A percentile compares a stretch with the other conserved stretches of the same genome.
These are phyloP conservation scores for Vigna nakashimae DNA, from an alignment of 306 rosid genomes.

Conservation along the genomic window DNA sequence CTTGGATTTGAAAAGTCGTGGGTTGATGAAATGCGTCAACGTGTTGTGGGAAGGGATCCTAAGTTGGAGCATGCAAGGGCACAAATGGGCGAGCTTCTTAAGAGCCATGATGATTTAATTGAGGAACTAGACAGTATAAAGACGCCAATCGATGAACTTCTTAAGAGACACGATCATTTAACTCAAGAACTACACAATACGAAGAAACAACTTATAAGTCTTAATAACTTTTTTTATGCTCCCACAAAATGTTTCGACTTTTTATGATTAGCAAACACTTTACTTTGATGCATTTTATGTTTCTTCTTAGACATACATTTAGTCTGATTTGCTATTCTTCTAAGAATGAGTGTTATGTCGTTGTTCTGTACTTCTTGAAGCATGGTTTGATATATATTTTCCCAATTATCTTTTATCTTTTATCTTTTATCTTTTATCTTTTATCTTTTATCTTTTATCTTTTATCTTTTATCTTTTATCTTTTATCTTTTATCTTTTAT, in stretches of 20 bases:
- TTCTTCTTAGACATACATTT: too few species aligned
- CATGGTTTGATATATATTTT: not conserved
- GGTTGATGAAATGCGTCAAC: constrained; percentile 34
- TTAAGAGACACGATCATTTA: too few species aligned
- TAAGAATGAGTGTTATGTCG: not conserved
- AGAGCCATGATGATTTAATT: not conserved
- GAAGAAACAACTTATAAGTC: too few species aligned
- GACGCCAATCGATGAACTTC: not conserved
- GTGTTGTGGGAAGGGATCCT: constrained; percentile 13
- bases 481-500: not conserved
- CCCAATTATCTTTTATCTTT: not conserved
- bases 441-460: not conserved
- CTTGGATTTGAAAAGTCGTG: constrained; percentile 37
- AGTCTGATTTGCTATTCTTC: too few species aligned
- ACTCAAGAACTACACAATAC: too few species aligned
- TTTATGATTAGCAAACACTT: too few species aligned
- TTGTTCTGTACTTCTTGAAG: not conserved
- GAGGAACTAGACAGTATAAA: not conserved
- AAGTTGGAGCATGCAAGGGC: not conserved
- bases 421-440: not conserved
- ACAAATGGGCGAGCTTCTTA: not conserved
- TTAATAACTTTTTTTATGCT: too few species aligned
- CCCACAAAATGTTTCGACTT: too few species aligned
- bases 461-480: too few species aligned
- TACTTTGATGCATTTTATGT: too few species aligned